Conservation (phyloP, 805 yeast species). For the Pichia deserticola region DNA sequence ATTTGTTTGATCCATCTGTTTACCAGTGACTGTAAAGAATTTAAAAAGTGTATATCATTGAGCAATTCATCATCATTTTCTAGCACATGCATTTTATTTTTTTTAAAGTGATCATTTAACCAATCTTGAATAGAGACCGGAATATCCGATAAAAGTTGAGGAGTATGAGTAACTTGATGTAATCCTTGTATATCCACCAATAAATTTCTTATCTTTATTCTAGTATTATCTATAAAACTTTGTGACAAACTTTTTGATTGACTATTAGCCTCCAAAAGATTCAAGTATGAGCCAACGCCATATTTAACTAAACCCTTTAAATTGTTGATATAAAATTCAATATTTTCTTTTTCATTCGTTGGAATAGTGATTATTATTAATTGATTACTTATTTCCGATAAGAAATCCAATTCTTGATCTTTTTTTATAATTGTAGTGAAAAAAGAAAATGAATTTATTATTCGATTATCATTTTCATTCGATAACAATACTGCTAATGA, state of each 20-base stretch:
- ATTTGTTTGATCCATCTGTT: conserved; percentile 68
- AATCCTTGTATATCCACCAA: conserved; percentile 59
- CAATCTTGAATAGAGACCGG: conserved; percentile 45
- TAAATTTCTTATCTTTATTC: conserved; percentile 61
- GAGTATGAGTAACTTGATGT: conserved; percentile 60
- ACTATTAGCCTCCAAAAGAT: conserved; percentile 30
- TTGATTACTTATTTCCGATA: neutral
- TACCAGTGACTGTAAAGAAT: conserved; percentile 60
- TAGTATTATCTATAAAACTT: conserved; percentile 38
- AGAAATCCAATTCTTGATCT: neutral
- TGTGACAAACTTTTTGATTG: conserved; percentile 12
- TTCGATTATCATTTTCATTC: neutral
- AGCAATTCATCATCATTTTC: conserved; percentile 25
- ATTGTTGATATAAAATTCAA: conserved; percentile 31
- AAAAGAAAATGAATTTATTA: neutral
- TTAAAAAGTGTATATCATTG: conserved; percentile 50
- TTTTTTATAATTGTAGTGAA: neutral
- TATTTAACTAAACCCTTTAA: conserved; percentile 52
- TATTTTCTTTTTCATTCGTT: neutral
- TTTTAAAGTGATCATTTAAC: conserved; percentile 16
- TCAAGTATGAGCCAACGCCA: conserved; percentile 68
- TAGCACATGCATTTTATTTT: conserved; percentile 9
- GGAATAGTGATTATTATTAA: neutral
- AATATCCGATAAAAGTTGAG: conserved; percentile 46
- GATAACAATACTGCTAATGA: neutral